Evolutionary conservation across 2,329 filamentous ascomycete species (phyloP), one percentile per base, ranked within the genome.

Genomic region (Plenodomus tracheiphilus): DNA sequence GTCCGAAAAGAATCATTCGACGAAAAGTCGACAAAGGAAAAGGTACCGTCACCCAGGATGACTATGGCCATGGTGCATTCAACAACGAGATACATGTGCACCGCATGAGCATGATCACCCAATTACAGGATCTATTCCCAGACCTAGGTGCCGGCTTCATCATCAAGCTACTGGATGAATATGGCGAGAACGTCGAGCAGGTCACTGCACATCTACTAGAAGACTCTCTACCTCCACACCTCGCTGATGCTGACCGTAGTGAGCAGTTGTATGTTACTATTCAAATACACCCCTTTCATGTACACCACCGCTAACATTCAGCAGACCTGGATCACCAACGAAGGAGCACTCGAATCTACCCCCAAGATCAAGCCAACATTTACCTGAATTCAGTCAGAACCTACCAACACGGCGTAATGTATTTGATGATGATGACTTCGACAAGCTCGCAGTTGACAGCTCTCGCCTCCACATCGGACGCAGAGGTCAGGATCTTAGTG

Each of bases 51-150:
- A 70, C 48, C 9, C 73, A 58, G 10, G 61, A 72, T 18, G 63
- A 64, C 4, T 67, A 65, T 48, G 70, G 68, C 1, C 68, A 75
- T 46, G 63, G 65, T 2, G 59, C 64, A 9, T 64, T 74, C 32
- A 44, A 45, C 41, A 74, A 72, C 8, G 77, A 80, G 37, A 76
- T 92, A 28, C 89, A 94, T 64, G 76, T 93, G 18, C 91, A 96
- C 71, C 85, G 81, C 36, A 87, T 95, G 83, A 92, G 88, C 61
- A 83, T 93, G 41, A 85, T 97, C 43, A 88, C 88, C 0, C 90
- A 95, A 69, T 81, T 99, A n/a, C 91, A 96, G 66, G 93, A 99
- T 66, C 78, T 97, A 0, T 97, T 97, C 65, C 91, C 93, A 0
- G 85, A 96, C 54, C 77, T 97, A 9, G 91, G 92, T 4, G 86